phyloP scores from a whole-genome alignment of 768 basidiomycete genomes.

The Phylloporus arenicola region DNA sequence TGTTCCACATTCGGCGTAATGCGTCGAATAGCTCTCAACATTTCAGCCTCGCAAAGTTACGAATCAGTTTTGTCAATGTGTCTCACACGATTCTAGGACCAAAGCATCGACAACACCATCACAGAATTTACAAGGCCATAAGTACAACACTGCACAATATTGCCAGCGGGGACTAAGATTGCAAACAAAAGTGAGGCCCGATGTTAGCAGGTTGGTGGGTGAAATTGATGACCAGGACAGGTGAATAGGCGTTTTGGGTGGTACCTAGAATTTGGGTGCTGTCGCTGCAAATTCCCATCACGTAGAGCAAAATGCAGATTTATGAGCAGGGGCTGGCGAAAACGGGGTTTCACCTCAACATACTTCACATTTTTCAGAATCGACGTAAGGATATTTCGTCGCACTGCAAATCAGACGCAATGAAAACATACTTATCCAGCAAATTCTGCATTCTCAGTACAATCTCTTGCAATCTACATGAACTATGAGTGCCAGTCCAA shows the following conservation, averaged over 20 bases:
- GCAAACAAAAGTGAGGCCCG: no score
- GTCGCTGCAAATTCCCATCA: not conserved
- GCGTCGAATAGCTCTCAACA: conserved; percentile 16
- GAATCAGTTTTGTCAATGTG: not conserved
- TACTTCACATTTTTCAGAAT: conserved; percentile 16
- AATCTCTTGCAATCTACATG: conserved; percentile 58
- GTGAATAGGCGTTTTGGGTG: conserved; percentile 8
- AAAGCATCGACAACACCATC: not conserved
- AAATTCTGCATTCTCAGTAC: conserved; percentile 52
- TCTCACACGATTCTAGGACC: not conserved
- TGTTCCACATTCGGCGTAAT: conserved; percentile 1
- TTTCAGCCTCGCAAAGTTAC: conserved; percentile 4
- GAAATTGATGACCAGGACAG: not conserved
- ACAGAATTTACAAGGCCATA: no score
- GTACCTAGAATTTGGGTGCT: not conserved
- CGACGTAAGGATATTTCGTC: conserved; percentile 10
- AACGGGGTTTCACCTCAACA: conserved; percentile 11
- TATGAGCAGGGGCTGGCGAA: conserved; percentile 6
- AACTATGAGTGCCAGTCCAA: conserved; percentile 4
- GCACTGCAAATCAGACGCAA: conserved; percentile 1
- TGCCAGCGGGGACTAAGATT: no score
- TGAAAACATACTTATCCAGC: conserved; percentile 33
- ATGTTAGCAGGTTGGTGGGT: not conserved
- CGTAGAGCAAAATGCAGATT: not conserved
- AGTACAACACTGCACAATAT: no score